Evolutionary conservation across 2,329 filamentous ascomycete genomes (phyloP).

Genomic region (Fusarium sp.): DNA sequence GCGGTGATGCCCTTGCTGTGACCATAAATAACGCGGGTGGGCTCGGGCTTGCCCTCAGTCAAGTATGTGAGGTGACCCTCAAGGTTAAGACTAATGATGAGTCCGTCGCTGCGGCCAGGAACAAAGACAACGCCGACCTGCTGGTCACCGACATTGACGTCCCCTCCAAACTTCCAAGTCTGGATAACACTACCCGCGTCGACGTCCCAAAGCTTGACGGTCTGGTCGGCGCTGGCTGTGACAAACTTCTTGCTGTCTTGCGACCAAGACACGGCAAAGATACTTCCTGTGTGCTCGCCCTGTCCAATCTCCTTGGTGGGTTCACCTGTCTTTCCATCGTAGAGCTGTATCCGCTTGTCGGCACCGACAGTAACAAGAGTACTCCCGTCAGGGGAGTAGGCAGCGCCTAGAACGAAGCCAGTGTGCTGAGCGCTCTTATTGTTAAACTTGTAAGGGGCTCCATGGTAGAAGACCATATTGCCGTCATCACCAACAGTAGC

Average conservation of each 20-base stretch:
- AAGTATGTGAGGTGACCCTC: slow-evolving; percentile 94
- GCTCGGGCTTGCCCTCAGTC: slow-evolving; percentile 77
- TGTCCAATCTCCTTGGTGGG: slow-evolving; percentile 83
- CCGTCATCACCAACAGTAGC: slow-evolving; percentile 93
- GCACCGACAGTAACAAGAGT: slow-evolving; percentile 89
- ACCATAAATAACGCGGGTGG: slow-evolving; percentile 82
- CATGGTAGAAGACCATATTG: slow-evolving; percentile 91
- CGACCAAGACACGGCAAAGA: slow-evolving; percentile 93
- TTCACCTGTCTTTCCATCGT: slow-evolving; percentile 96
- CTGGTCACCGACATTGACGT: slow-evolving; percentile 83
- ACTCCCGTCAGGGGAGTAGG: slow-evolving; percentile 90
- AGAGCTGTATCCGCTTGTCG: slow-evolving; percentile 94
- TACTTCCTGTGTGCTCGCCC: slow-evolving; percentile 90
- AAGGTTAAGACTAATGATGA: slow-evolving; percentile 92
- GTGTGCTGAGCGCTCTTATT: slow-evolving; percentile 86
- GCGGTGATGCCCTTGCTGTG: slow-evolving; percentile 94
- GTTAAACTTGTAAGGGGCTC: slow-evolving; percentile 96
- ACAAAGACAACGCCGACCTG: slow-evolving; percentile 97
- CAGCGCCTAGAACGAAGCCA: slow-evolving; percentile 89
- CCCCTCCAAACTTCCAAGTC: slow-evolving; percentile 88
- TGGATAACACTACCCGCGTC: slow-evolving; percentile 83
- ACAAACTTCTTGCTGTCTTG: slow-evolving; percentile 88
- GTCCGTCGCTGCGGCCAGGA: slow-evolving; percentile 82
- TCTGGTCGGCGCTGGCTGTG: slow-evolving; percentile 94
- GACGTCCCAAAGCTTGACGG: slow-evolving; percentile 93